phyloP scores from a whole-genome alignment of 495 filamentous ascomycete genomes.

The Podospora australis region DNA sequence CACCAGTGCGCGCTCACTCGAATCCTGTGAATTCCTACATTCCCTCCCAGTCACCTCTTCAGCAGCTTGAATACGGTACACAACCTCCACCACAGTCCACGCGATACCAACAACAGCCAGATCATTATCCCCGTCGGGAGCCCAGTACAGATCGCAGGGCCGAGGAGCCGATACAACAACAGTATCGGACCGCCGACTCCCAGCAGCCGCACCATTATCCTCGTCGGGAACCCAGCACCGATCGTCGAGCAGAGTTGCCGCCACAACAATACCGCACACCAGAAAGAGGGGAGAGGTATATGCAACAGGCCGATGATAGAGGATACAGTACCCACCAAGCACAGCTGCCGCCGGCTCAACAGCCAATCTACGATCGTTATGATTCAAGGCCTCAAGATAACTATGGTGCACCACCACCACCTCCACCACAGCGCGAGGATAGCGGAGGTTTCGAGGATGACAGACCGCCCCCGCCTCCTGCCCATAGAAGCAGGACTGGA shows the following conservation, averaged over 20 bases:
- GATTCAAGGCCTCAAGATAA: conserved; percentile 14
- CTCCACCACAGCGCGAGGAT: conserved; percentile 13
- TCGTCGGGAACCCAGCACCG: conserved; percentile 19
- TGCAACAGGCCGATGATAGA: conserved; percentile 25
- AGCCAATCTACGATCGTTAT: conserved; percentile 17
- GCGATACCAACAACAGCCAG: conserved; percentile 28
- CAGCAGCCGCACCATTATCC: conserved; percentile 28
- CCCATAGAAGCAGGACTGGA: conserved; percentile 34
- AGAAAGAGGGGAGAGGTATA: conserved; percentile 29
- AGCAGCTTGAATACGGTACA: conserved; percentile 39
- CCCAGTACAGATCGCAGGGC: conserved; percentile 22
- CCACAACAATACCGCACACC: conserved; percentile 26
- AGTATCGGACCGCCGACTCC: too few relatives aligned
- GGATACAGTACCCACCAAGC: conserved; percentile 16
- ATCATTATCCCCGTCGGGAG: conserved; percentile 24
- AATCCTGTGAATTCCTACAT: conserved; percentile 20
- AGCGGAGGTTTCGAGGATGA: conserved; percentile 21
- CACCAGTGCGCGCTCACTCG: conserved; percentile 31
- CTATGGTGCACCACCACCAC: conserved; percentile 9
- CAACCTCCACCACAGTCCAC: conserved; percentile 22
- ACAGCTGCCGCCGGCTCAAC: too few relatives aligned
- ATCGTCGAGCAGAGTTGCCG: conserved; percentile 21
- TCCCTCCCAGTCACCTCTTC: conserved; percentile 36
- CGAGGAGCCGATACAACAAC: conserved; percentile 24
- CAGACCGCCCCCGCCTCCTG: conserved; percentile 41